Evolutionary conservation across 1,284 basidiomycete genomes (phyloP).

Genomic region (Trametes hirsuta): DNA sequence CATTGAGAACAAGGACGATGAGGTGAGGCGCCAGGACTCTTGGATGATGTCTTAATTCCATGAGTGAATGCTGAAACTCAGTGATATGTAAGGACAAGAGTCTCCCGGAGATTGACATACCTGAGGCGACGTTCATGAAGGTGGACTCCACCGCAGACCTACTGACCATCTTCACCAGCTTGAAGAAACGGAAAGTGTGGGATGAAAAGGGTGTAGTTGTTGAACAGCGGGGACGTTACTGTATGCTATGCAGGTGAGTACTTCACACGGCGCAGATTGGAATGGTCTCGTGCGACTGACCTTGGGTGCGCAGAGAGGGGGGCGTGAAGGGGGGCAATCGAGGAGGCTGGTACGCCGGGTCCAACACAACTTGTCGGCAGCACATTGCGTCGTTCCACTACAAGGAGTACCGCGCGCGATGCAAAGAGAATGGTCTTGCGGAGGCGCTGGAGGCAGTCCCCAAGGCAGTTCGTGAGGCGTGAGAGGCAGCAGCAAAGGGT

Average conservation of each 20-base stretch:
- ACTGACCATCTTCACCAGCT: not conserved
- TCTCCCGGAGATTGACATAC: not conserved
- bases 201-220: not conserved
- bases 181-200: not conserved
- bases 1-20: too few species aligned
- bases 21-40: too few species aligned
- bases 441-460: not conserved
- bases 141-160: not conserved
- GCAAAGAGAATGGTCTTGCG: not conserved
- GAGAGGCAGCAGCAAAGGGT: not conserved
- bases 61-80: not conserved
- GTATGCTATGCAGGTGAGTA: not conserved
- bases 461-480: not conserved
- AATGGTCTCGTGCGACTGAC: not conserved
- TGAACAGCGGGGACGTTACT: not conserved
- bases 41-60: too few species aligned
- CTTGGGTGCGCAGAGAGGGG: not conserved
- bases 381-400: conserved; percentile 10
- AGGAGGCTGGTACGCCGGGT: not conserved
- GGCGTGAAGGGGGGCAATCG: not conserved
- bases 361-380: conserved; percentile 7
- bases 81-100: not conserved
- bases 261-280: too few species aligned
- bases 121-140: not conserved
- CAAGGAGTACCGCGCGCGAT: not conserved